Conservation (phyloP, 2,329 filamentous ascomycete genomes). For the Calonectria honghensis region DNA sequence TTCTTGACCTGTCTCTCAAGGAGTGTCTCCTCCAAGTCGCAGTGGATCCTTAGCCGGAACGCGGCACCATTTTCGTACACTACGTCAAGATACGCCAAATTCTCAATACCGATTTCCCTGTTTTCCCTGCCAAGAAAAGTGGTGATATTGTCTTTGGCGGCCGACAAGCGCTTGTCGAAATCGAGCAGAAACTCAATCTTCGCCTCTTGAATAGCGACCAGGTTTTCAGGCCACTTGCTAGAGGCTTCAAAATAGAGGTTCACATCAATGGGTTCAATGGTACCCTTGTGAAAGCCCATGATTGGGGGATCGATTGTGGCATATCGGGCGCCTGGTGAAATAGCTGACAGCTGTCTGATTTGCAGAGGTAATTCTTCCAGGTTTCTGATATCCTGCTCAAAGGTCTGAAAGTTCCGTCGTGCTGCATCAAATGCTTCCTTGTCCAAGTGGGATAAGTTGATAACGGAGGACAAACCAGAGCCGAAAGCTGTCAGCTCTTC, state of each 20-base stretch:
- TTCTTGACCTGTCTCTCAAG: constrained; percentile 87
- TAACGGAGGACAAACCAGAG: constrained; percentile 68
- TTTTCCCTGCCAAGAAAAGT: constrained; percentile 90
- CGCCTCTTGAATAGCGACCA: constrained; percentile 92
- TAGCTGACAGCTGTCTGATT: constrained; percentile 85
- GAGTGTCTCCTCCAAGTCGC: constrained; percentile 89
- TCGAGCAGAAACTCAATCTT: constrained; percentile 93
- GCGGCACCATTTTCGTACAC: constrained; percentile 81
- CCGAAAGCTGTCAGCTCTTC: constrained; percentile 72
- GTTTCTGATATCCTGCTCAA: constrained; percentile 85
- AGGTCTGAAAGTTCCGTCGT: constrained; percentile 80
- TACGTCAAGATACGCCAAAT: constrained; percentile 89
- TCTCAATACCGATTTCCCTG: constrained; percentile 79
- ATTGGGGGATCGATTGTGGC: constrained; percentile 72
- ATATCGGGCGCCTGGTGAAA: constrained; percentile 84
- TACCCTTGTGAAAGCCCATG: constrained; percentile 66
- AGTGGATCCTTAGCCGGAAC: constrained; percentile 91
- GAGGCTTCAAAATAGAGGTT: constrained; percentile 95
- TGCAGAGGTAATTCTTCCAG: constrained; percentile 92
- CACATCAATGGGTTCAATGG: constrained; percentile 80
- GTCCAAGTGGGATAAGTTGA: constrained; percentile 69
- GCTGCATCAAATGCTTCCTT: constrained; percentile 79
- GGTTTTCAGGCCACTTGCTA: constrained; percentile 92
- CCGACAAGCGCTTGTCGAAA: constrained; percentile 82
- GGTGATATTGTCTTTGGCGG: constrained; percentile 75